Base-by-base conservation (phyloP, 345 rosid species). In the Garcia nutans region DNA sequence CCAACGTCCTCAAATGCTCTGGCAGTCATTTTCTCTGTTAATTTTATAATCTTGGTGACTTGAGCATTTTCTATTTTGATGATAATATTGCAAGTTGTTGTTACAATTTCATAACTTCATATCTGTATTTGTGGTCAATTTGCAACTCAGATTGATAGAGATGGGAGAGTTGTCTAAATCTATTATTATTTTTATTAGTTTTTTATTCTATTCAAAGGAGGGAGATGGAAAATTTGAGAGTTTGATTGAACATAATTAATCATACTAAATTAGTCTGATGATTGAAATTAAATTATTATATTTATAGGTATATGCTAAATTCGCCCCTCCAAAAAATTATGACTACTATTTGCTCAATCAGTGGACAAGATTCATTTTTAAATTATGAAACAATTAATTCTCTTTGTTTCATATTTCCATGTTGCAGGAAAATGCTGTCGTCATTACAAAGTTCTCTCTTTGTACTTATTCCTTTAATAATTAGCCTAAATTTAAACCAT, bases 11-110 rank as follows among this genome's bases (percentile, higher is more conserved):
- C 20, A 71, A 74, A 66, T 65, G 73, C 66, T 70, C 62, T 15
- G 67, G 55, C 63, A 58, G 78, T 85, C 77, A 13, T 74, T 79
- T 75, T 81, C 84, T 24, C 58, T 42, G 22, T 45, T 11, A n/a
- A 26, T 68, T 78, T 71, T 56, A 28, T 42, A 62, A 23, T 69
- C 67, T 50, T 19, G 17, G 23, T 64, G 74, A 79, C 66, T 41
- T 24, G 2, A 45, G 65, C 70, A 31, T 49, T 54, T 37, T 47
- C 65, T 23, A 31, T 20, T 28, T 62, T 47, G 55, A 72, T 64
- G 50, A 58, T 45, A 71, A 49, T 23, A 37, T 41, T 16, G 31
- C 10, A 19, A 23, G 37, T 63, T 33, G 65, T 52, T 69, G 24
- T 37, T 37, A 37, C 55, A 31, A 23, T 56, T 57, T 13, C 56